Percentiles rank a stretch among this genome's conserved stretches.
phyloP scores from a whole-genome alignment of 73 alveolate genomes.

The Paramecium caudatum region DNA sequence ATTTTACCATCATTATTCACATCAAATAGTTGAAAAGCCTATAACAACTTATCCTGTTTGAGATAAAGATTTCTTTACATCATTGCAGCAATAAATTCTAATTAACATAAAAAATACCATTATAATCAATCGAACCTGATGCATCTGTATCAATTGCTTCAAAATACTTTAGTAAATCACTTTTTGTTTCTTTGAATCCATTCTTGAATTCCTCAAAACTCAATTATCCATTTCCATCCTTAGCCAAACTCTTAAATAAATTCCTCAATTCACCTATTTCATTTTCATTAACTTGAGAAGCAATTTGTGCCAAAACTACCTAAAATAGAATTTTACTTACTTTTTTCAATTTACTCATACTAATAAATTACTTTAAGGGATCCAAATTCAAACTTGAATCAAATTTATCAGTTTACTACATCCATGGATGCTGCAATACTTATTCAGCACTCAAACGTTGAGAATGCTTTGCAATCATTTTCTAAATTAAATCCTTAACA shows the following conservation, averaged over 20 bases:
- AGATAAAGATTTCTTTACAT: constrained; percentile 65
- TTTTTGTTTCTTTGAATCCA: constrained; percentile 75
- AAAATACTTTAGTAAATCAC: not conserved
- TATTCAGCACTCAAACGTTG: constrained; percentile 81
- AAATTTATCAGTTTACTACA: constrained; percentile 20
- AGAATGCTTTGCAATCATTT: constrained; percentile 78
- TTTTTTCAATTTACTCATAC: constrained; percentile 58
- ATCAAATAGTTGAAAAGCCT: constrained; percentile 75
- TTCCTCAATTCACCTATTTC: constrained; percentile 71
- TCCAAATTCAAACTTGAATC: constrained; percentile 58
- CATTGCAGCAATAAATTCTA: constrained; percentile 75
- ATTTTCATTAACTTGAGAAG: constrained; percentile 74
- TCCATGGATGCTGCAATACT: constrained; percentile 88
- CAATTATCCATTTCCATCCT: constrained; percentile 81
- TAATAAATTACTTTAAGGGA: constrained; percentile 57
- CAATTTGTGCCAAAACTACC: constrained; percentile 74
- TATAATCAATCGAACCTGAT: constrained; percentile 74
- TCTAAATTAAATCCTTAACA: constrained; percentile 89
- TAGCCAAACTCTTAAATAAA: constrained; percentile 75
- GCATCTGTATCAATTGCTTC: constrained; percentile 76
- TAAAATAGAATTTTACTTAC: not conserved
- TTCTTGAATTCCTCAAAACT: constrained; percentile 80
- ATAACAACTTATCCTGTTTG: constrained; percentile 63
- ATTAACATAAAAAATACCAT: constrained; percentile 29
- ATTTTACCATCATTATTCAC: constrained; percentile 76